Evolutionary conservation across 495 filamentous ascomycete species (phyloP), one percentile per base, ranked within the genome.

Genomic region (Venustampulla echinocandica): DNA sequence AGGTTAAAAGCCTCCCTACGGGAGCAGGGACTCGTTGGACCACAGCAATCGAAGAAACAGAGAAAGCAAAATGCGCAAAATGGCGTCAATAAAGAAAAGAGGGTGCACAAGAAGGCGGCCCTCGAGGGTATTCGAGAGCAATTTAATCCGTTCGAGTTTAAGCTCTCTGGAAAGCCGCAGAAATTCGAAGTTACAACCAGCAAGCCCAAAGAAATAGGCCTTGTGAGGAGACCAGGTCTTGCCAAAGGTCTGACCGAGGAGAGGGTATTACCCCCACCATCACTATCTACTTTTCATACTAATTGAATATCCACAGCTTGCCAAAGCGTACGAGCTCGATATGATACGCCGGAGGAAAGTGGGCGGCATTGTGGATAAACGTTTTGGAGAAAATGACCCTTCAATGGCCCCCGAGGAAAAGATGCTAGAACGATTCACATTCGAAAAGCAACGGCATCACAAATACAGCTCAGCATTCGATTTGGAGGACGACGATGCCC

Each of bases 141-240:
- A 53, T 96, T 96, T 77, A 97, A 96, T 65, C 92, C 92, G 2
- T 98, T 97, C 63, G 92, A 98, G 62, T 75, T 93, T 61, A 88
- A 92, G 64, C 74, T 75, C 10, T 74, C 79, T 19, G 66, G 76
- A 0, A 69, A 76, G 22, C 77, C 78, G 1, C 74, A 71, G 53
- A 95, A 95, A 58, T 90, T 90, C 53, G 80, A 87, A 30, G 71
- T 80, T 28, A 87, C 76, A 13, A 84, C 74, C 47, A 69, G 66
- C 14, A 69, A 75, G 53, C 64, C 61, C 39, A 73, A 69, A 37
- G 64, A 65, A 17, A 81, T 74, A 60, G 73, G 68, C 24, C 72
- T 75, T 43, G 58, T 77, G 23, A 78, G 77, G 15, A 72, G 90
- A 37, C 92, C 92, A 1, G 85, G 83, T 11, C 73, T 93, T 32